Evolutionary conservation across 2,329 filamentous ascomycete genomes (phyloP).

Genomic region (Paraphoma chrysanthemicola): DNA sequence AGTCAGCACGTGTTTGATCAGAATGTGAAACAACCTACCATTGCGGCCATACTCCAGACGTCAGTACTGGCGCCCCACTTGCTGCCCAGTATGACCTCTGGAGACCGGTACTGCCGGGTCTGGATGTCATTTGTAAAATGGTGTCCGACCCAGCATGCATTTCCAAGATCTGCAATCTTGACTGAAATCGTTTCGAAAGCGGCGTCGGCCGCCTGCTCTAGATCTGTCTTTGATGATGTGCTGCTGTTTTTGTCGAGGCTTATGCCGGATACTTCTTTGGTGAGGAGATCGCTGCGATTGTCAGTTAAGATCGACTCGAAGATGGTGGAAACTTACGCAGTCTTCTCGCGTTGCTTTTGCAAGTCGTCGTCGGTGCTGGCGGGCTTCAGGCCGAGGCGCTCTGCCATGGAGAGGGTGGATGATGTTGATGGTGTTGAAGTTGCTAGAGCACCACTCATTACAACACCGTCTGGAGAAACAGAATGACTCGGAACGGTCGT

Average conservation of each 20-base stretch:
- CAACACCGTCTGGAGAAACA: slow-evolving; percentile 52
- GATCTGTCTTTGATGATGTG: slow-evolving; percentile 56
- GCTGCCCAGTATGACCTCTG: slow-evolving; percentile 92
- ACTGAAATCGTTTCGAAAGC: slow-evolving; percentile 87
- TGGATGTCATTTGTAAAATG: slow-evolving; percentile 99
- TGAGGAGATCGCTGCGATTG: slow-evolving; percentile 76
- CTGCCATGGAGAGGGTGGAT: slow-evolving; percentile 63
- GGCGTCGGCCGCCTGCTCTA: slow-evolving; percentile 62
- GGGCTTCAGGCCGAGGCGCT: slow-evolving; percentile 62
- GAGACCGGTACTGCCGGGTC: slow-evolving; percentile 94
- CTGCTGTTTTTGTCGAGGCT: slow-evolving; percentile 75
- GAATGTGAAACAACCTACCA: slow-evolving; percentile 67
- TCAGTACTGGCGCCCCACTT: slow-evolving; percentile 99
- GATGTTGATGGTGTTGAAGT: slow-evolving; percentile 47
- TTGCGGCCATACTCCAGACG: slow-evolving; percentile 99
- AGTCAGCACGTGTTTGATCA: slow-evolving; percentile 14
- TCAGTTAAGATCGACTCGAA: slow-evolving; percentile 1
- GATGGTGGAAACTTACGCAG: slow-evolving; percentile 70
- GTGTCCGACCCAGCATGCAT: slow-evolving; percentile 98
- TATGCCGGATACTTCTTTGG: slow-evolving; percentile 92
- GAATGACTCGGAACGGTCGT: slow-evolving; percentile 51
- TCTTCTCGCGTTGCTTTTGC: slow-evolving; percentile 89
- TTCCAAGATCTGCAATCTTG: slow-evolving; percentile 97
- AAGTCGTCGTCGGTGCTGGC: slow-evolving; percentile 58
- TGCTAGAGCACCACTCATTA: slow-evolving; percentile 65